Evolutionary conservation across 257 asterid genomes (phyloP), one percentile per base, ranked within the genome.

Genomic region (Penstemon davidsonii): DNA sequence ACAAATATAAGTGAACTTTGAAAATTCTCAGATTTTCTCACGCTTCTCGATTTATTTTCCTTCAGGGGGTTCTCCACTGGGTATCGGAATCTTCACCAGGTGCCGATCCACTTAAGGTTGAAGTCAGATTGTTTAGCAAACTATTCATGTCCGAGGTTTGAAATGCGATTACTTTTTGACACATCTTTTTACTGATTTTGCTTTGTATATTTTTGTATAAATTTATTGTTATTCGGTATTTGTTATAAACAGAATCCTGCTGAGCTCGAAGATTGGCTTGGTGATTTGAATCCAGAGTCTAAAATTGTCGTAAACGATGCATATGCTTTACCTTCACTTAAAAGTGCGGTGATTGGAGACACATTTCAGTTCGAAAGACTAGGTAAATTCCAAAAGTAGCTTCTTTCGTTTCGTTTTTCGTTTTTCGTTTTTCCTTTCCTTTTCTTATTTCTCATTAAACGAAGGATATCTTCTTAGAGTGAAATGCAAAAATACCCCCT

Each of bases 61-160:
- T 68, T 39, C 79, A 92, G 96, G 96, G 96, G n/a, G 96, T 89
- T 77, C 92, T 92, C 73, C 98, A 92, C 77, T 89, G 95, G 96
- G 96, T 93, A 57, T 73, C 96, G 7, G 96, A 88, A 74, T 79
- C 97, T 70, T 74, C 91, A 54, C 80, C 91, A 4, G 96, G 95
- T 37, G 80, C 70, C 39, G 80, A 87, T 49, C 96, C 96, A 40
- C 82, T 89, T 7, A 85, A 78, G 77, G 87, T 87, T 75, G 96
- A 91, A 77, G 88, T 87, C 76, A 73, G 97, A 76, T 75, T 91
- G 73, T 85, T 88, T 69, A 88, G 89, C 51, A 89, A 78, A 76
- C 81, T 91, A 75, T 91, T 91, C 81, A 70, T 56, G 36, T 91
- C 98, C 6, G 98, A 91, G 98, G 98, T 91, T 66, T 15, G 78